Evolutionary conservation across 768 basidiomycete species (phyloP), one percentile per base, ranked within the genome.

Genomic region (Psilocybe cubensis): DNA sequence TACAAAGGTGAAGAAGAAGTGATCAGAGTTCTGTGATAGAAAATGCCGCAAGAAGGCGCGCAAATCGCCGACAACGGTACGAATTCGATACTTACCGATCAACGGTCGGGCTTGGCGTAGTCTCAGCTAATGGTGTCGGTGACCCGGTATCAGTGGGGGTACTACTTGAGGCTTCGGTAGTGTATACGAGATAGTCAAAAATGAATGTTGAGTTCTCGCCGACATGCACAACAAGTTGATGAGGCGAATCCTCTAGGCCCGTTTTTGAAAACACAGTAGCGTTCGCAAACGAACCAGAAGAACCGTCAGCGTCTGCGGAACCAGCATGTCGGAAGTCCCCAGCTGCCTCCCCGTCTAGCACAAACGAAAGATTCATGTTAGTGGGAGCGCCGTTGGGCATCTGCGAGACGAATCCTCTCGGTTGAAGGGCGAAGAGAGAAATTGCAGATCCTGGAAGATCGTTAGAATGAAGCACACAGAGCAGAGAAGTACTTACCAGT

Each of bases 131-230:
- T 52, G 61, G 59, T 10, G 63, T 54, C 31, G 63, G 21, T 21
- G 53, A 17, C 60, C 38, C 45, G 52, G 52, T 31, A 14, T 35
- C 43, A 31, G 63, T 58, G 42, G 61, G 46, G 54, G 45, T 49
- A 35, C 47, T 48, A 46, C 53, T 61, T 45, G 56, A 43, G 20
- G 61, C 35, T 3, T 40, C 40, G 23, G 17, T 60, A 14, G 74
- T 80, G 56, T 79, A 79, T 6, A 80, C 61, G 25, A 82, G 66
- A 58, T 78, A 78, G 65, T 84, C 81, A 47, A 85, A 78, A 2
- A 82, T 58, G 57, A 85, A 79, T 4, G 76, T 73, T 11, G 80
- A 82, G 50, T 75, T 74, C 23, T 72, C 71, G 12, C 72, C 78
- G 55, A 85, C 68, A 47, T 71, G 72, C 31, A 83, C 68, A n/a